phyloP scores from a whole-genome alignment of 768 basidiomycete species.

The Termitomyces sp. region DNA sequence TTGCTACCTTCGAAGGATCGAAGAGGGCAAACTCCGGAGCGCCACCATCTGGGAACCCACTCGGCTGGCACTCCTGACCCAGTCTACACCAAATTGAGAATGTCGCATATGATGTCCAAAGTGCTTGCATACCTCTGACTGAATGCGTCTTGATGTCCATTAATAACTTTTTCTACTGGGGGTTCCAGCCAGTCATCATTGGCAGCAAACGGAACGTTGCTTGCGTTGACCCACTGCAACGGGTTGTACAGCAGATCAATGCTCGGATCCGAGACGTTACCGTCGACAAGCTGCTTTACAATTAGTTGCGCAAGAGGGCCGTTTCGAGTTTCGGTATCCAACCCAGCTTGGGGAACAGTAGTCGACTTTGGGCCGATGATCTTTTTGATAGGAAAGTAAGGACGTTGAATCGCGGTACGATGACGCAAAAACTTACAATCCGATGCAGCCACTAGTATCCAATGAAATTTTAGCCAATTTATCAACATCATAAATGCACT shows the following conservation, averaged over 20 bases:
- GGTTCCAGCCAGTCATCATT: conserved; percentile 43
- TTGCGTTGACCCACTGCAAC: conserved; percentile 40
- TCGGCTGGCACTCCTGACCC: conserved; percentile 41
- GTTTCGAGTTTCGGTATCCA: conserved; percentile 44
- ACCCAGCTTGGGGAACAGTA: conserved; percentile 49
- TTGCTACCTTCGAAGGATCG: conserved; percentile 40
- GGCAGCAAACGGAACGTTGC: conserved; percentile 34
- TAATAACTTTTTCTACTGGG: conserved; percentile 34
- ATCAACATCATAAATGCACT: not conserved
- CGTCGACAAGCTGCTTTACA: conserved; percentile 35
- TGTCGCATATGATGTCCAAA: not conserved
- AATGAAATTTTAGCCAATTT: conserved; percentile 1
- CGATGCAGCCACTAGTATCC: conserved; percentile 37
- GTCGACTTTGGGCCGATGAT: conserved; percentile 46
- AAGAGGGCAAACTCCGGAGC: conserved; percentile 43
- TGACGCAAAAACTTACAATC: conserved; percentile 23
- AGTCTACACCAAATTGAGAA: conserved; percentile 22
- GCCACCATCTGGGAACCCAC: conserved; percentile 9
- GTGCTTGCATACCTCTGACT: conserved; percentile 33
- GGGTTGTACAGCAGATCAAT: conserved; percentile 43
- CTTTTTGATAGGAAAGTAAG: conserved; percentile 18
- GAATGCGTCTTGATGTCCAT: conserved; percentile 44
- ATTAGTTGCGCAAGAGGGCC: conserved; percentile 46
- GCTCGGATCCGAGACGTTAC: conserved; percentile 35
- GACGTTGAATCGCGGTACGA: not conserved